Evolutionary conservation across 1,139 yeast genomes (phyloP).

Genomic region (Diutina pseudorugosa): DNA sequence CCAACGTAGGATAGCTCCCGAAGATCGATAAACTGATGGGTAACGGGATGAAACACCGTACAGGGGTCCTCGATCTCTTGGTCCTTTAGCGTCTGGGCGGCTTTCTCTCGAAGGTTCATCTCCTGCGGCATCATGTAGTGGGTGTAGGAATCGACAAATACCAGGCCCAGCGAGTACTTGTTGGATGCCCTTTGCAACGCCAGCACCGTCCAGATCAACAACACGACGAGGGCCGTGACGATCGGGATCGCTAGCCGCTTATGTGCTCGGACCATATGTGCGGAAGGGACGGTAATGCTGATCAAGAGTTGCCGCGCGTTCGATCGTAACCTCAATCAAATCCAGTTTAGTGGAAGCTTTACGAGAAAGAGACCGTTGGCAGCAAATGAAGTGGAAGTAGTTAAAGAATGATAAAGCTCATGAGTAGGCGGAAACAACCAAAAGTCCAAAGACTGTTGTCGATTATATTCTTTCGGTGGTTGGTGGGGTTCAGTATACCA

Average conservation of each 20-base stretch:
- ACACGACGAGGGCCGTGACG: background rate
- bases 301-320: background rate
- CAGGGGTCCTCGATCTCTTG: constrained; percentile 28
- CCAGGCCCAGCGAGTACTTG: constrained; percentile 3
- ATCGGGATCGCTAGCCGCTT: background rate
- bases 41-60: constrained; percentile 40
- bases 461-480: too few species aligned
- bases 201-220: background rate
- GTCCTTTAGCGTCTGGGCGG: constrained; percentile 3
- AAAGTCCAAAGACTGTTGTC: too few species aligned
- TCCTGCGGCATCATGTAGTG: constrained; percentile 2
- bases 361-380: too few species aligned
- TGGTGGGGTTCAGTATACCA: too few species aligned
- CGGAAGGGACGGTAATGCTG: background rate
- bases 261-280: background rate
- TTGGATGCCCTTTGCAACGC: background rate
- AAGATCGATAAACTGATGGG: constrained; percentile 40
- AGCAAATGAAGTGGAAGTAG: too few species aligned
- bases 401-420: too few species aligned
- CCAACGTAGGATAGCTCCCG: constrained; percentile 29
- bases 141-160: constrained; percentile 1
- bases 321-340: background rate
- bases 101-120: background rate
- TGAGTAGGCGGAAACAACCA: too few species aligned
- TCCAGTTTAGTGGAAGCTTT: too few species aligned